These are phyloP conservation scores for Dacryopinax primogenitus DNA, from an alignment of 768 basidiomycete species.

Conservation along the genomic window DNA sequence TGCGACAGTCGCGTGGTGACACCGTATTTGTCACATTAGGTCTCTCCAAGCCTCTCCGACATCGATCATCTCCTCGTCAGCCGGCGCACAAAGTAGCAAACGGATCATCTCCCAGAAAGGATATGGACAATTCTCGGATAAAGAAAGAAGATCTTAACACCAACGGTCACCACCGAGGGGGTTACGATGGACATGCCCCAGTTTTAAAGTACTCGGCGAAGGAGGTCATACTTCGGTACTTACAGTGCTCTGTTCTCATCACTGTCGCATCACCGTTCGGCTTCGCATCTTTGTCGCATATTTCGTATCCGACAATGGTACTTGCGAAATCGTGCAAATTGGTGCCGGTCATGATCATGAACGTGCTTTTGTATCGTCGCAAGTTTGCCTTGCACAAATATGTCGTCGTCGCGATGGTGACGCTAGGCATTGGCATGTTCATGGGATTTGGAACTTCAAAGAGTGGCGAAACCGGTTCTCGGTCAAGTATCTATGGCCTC, in stretches of 20 bases:
- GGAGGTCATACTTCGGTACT: slow-evolving; percentile 54
- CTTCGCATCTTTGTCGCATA: slow-evolving; percentile 86
- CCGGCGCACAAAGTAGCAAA: slow-evolving; percentile 21
- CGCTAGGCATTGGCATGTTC: slow-evolving; percentile 79
- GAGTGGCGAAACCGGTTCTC: slow-evolving; percentile 33
- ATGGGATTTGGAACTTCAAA: slow-evolving; percentile 63
- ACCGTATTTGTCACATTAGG: slow-evolving; percentile 50
- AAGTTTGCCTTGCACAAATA: slow-evolving; percentile 91
- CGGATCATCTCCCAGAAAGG: slow-evolving; percentile 27
- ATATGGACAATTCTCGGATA: slow-evolving; percentile 19
- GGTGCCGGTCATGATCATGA: slow-evolving; percentile 97
- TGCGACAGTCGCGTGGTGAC: slow-evolving; percentile 44
- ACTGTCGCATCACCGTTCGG: slow-evolving; percentile 90
- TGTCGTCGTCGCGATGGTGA: slow-evolving; percentile 86
- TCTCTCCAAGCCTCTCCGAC: slow-evolving; percentile 28
- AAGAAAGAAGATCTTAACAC: no score
- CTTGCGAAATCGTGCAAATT: slow-evolving; percentile 98
- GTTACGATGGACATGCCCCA: slow-evolving; percentile 26
- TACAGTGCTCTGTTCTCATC: slow-evolving; percentile 77
- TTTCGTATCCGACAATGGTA: slow-evolving; percentile 97
- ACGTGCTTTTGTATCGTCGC: slow-evolving; percentile 86
- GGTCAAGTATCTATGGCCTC: slow-evolving; percentile 48
- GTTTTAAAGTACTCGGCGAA: slow-evolving; percentile 16
- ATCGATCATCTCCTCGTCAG: slow-evolving; percentile 18
- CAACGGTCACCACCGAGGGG: slow-evolving; percentile 28